Evolutionary conservation across 768 basidiomycete species (phyloP).

Genomic region (Polyporus arcularius): DNA sequence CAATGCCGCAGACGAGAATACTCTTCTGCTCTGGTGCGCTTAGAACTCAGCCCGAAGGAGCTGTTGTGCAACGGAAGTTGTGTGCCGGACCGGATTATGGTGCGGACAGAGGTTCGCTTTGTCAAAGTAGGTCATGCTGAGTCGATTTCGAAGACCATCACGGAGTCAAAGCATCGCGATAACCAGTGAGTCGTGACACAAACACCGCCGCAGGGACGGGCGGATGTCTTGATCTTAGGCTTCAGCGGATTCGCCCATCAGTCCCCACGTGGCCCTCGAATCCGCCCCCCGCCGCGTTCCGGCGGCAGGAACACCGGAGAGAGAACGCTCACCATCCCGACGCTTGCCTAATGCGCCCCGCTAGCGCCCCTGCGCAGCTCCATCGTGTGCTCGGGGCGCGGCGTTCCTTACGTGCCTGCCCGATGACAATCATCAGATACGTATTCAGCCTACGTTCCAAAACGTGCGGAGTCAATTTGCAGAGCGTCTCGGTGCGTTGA

Average conservation of each 20-base stretch:
- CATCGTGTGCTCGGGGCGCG: conserved; percentile 2
- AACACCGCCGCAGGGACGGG: background rate
- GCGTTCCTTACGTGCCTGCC: conserved; percentile 15
- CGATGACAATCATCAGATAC: conserved; percentile 4
- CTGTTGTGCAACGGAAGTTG: background rate
- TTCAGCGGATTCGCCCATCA: conserved; percentile 5
- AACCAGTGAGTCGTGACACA: background rate
- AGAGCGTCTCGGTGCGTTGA: background rate
- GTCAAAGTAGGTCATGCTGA: background rate
- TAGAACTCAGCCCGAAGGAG: background rate
- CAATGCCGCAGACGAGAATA: background rate
- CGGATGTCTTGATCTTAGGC: background rate
- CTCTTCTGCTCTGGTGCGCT: too few species aligned
- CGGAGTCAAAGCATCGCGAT: background rate
- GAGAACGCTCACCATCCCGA: conserved; percentile 6
- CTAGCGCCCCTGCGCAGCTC: background rate
- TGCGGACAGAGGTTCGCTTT: background rate
- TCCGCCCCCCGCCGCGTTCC: conserved; percentile 20
- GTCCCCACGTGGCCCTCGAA: background rate
- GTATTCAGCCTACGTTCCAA: conserved; percentile 1
- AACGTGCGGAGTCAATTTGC: background rate
- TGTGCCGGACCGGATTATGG: background rate
- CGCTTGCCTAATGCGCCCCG: conserved; percentile 4
- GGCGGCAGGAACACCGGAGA: conserved; percentile 1
- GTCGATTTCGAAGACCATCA: background rate